A percentile compares a stretch with the other conserved stretches of the same genome.
Conservation (phyloP, 176 grass and related monocot species). For the Coix lacrymajobi region DNA sequence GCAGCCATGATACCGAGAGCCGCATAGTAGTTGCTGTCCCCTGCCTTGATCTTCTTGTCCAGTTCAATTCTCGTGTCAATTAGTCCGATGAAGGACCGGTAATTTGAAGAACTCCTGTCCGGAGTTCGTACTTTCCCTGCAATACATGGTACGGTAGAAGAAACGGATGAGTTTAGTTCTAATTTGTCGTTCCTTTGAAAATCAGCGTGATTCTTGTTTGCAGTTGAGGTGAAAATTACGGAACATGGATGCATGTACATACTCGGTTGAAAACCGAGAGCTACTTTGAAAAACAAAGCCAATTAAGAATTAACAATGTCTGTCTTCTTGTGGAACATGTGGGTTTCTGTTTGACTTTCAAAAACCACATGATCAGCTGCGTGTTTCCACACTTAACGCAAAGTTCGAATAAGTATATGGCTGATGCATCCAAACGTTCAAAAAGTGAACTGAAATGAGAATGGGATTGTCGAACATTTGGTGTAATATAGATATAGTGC, state of each 20-base stretch:
- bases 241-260: background rate
- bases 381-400: background rate
- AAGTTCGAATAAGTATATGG: background rate
- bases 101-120: constrained; percentile 37
- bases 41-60: constrained; percentile 53
- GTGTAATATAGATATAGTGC: no score
- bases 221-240: background rate
- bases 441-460: background rate
- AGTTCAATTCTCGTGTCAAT: constrained; percentile 50
- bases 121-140: constrained; percentile 43
- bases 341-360: background rate
- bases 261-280: background rate
- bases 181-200: background rate
- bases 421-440: background rate
- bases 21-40: constrained; percentile 41
- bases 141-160: background rate
- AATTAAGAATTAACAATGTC: background rate
- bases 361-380: background rate
- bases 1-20: constrained; percentile 75
- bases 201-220: background rate
- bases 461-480: background rate
- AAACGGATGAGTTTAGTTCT: background rate
- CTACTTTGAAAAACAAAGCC: background rate
- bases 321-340: background rate
- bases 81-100: constrained; percentile 55